Evolutionary conservation across 73 alveolate species (phyloP).

Genomic region (Tetrahymena borealis): DNA sequence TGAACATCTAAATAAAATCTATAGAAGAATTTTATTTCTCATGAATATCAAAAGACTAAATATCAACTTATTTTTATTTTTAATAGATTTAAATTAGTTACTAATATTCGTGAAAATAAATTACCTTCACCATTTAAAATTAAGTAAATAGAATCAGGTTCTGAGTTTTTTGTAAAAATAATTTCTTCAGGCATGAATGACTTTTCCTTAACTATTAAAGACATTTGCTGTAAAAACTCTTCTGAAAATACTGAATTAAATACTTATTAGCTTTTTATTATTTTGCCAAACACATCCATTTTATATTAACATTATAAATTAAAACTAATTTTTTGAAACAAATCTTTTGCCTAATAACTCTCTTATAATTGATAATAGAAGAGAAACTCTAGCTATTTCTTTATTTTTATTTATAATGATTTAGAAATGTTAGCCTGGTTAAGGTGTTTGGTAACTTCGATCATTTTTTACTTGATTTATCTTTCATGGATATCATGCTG

Average conservation of each 20-base stretch:
- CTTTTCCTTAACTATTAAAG: conserved; percentile 17
- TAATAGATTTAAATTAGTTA: too few relatives aligned
- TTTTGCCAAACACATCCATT: conserved; percentile 18
- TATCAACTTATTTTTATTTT: background rate
- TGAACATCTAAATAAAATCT: background rate
- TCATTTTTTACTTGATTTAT: conserved; percentile 15
- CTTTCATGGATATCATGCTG: conserved; percentile 9
- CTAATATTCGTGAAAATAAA: background rate
- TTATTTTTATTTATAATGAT: conserved; percentile 24
- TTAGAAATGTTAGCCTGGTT: conserved; percentile 14
- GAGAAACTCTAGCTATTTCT: conserved; percentile 24
- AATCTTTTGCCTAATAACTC: conserved; percentile 11
- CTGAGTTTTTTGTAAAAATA: background rate
- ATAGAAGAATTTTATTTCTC: background rate
- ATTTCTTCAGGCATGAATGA: conserved; percentile 39
- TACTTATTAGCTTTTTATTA: background rate
- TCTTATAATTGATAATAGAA: background rate
- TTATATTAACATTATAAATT: conserved; percentile 17
- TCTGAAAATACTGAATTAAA: conserved; percentile 11
- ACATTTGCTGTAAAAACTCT: conserved; percentile 6
- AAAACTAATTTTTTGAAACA: conserved; percentile 11
- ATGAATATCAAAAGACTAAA: background rate
- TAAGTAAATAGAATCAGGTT: conserved; percentile 12
- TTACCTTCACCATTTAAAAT: conserved; percentile 33
- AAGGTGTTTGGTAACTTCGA: background rate